phyloP scores from a whole-genome alignment of 78 protist species.

The Acrasis kona region DNA sequence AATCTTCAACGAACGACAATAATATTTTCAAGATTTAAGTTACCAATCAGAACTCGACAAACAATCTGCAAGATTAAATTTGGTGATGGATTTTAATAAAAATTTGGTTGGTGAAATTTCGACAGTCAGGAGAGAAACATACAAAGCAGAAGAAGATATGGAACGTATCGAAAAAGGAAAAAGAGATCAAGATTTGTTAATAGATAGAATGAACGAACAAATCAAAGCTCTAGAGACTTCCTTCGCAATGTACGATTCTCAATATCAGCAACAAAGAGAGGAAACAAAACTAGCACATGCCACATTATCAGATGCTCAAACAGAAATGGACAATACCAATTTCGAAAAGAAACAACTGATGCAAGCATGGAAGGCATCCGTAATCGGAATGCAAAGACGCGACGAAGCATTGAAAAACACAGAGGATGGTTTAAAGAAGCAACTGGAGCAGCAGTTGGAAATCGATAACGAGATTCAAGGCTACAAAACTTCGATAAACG shows the following conservation, averaged over 20 bases:
- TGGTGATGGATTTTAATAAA: conserved; percentile 34
- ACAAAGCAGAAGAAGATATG: conserved; percentile 45
- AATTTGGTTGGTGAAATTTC: conserved; percentile 27
- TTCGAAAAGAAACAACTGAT: conserved; percentile 38
- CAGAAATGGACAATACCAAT: conserved; percentile 29
- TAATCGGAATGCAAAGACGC: conserved; percentile 44
- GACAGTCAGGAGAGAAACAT: conserved; percentile 36
- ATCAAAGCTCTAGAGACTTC: conserved; percentile 11
- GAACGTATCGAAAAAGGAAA: conserved; percentile 19
- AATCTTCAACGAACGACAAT: no score
- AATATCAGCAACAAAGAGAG: conserved; percentile 26
- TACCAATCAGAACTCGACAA: conserved; percentile 39
- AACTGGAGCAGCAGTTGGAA: conserved; percentile 19
- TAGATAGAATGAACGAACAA: conserved; percentile 26
- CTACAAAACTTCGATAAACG: neutral
- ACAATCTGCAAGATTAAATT: conserved; percentile 1
- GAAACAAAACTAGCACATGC: conserved; percentile 29
- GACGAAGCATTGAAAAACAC: conserved; percentile 37
- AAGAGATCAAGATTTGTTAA: conserved; percentile 22
- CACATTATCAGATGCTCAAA: conserved; percentile 24
- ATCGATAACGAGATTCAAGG: conserved; percentile 29
- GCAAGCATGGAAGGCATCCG: conserved; percentile 24
- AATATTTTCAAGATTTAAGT: no score
- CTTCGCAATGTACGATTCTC: conserved; percentile 26
- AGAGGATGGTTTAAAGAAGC: conserved; percentile 28